Evolutionary conservation across 495 filamentous ascomycete species (phyloP).

Genomic region (Xylaria nigripes): DNA sequence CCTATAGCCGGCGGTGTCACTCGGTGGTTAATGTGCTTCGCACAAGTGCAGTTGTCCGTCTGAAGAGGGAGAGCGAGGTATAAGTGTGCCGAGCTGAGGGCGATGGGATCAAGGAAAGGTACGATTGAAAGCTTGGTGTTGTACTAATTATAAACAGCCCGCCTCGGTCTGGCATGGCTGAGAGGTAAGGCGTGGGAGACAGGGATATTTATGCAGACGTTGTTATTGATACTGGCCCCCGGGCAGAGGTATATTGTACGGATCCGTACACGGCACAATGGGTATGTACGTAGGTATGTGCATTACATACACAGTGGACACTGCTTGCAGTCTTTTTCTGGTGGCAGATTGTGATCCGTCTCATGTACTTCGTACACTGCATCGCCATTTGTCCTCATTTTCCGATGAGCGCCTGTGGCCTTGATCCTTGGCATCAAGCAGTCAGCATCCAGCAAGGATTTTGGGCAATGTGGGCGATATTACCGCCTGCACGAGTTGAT

Average conservation of each 20-base stretch:
- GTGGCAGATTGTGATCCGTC: too few species aligned
- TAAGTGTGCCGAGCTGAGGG: not conserved
- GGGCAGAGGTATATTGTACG: not conserved
- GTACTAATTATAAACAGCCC: constrained; percentile 8
- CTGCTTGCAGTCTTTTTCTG: too few species aligned
- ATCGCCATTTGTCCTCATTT: too few species aligned
- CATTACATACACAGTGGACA: too few species aligned
- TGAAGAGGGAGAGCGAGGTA: not conserved
- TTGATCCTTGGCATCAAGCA: too few species aligned
- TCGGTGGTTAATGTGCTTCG: not conserved
- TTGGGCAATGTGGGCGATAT: too few species aligned
- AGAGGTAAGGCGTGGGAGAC: constrained; percentile 5
- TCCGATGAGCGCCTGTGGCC: too few species aligned
- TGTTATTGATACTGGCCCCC: not conserved
- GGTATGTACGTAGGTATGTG: not conserved
- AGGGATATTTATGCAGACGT: constrained; percentile 7
- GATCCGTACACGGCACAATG: too few species aligned
- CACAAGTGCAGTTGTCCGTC: not conserved
- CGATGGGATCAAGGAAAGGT: not conserved
- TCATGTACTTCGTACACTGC: too few species aligned
- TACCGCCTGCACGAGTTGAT: too few species aligned
- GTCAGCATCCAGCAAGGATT: too few species aligned
- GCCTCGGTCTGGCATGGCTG: constrained; percentile 8
- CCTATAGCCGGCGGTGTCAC: constrained; percentile 8
- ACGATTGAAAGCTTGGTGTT: constrained; percentile 1